Evolutionary conservation across 306 rosid genomes (phyloP), one percentile per base, ranked within the genome.

Genomic region (Gastrolobium villosum): DNA sequence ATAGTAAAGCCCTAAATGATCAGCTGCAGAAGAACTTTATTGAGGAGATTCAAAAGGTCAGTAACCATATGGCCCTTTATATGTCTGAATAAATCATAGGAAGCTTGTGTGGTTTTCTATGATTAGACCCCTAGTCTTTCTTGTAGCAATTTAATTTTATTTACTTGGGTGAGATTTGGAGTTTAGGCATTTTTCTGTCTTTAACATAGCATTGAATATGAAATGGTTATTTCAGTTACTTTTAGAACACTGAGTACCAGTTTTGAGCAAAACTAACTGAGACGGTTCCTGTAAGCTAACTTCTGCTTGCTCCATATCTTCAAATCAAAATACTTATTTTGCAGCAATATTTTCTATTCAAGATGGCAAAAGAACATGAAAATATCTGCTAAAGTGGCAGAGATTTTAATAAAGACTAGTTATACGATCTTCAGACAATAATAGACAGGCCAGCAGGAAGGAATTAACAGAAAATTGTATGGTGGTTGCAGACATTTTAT

Each of bases 31-130:
- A 64, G 36, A 61, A 10, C 44, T 67, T 78, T 10, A 48, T 26
- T 46, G 76, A 78, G 40, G 86, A 78, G 76, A 78, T 77, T n/a
- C 66, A 55, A 65, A 72, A 65, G 77, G 86, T 72, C 1, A 37
- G 28, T 35, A 74, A 14, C 39, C 52, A 54, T 64, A 39, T 10
- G n/a, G n/a, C 10, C 66, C 80, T 32, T 37, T 30, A 39, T 28
- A 15, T 50, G 49, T 8, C 14, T 10, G 39, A 55, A 11, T 67
- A 11, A 31, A 11, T 67, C n/a, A 10, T 10, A 54, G 13, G 60
- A 9, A 14, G 37, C 39, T 35, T 48, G 10, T 10, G 7, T 61
- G n/a, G 39, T 45, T 26, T 31, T 8, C 61, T 15, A 1, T 63
- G 60, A 53, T 64, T 15, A 5, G 4, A 31, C 10, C 46, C 43